Evolutionary conservation across 306 rosid genomes (phyloP).

Genomic region (Geum urbanum): DNA sequence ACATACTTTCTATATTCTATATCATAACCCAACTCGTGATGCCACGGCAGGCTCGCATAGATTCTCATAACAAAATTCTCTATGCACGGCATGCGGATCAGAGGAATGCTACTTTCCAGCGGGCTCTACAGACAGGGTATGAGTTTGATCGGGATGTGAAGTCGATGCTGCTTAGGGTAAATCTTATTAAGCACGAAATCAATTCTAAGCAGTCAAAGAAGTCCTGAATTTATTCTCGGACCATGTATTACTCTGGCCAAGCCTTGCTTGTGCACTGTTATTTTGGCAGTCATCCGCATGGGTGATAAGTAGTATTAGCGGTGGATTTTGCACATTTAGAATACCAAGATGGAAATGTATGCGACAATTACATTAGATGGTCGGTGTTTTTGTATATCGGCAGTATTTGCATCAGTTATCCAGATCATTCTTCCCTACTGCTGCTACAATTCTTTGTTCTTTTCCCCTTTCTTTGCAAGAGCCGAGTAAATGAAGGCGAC

Average conservation of each 20-base stretch:
- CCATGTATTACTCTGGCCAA: constrained; percentile 18
- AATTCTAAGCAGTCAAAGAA: constrained; percentile 60
- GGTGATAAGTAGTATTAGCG: constrained; percentile 11
- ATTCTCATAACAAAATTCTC: constrained; percentile 93
- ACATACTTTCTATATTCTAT: background rate
- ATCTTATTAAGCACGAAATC: constrained; percentile 84
- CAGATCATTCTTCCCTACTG: background rate
- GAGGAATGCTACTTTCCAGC: constrained; percentile 90
- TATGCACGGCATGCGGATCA: constrained; percentile 98
- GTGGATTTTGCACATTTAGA: constrained; percentile 29
- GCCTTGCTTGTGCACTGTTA: constrained; percentile 3
- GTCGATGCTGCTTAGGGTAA: constrained; percentile 84
- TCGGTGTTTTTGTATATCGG: constrained; percentile 45
- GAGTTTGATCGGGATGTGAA: constrained; percentile 81
- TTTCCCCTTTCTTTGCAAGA: background rate
- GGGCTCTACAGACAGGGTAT: constrained; percentile 79
- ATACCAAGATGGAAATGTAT: constrained; percentile 29
- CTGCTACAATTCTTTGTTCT: background rate
- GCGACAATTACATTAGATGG: constrained; percentile 32
- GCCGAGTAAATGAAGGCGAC: background rate
- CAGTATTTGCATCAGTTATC: constrained; percentile 26
- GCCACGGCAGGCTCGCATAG: constrained; percentile 84
- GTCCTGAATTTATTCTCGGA: constrained; percentile 38
- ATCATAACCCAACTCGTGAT: constrained; percentile 16
- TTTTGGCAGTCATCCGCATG: constrained; percentile 19